Evolutionary conservation across 805 yeast genomes (phyloP).

Genomic region (Clavispora vitiphila): DNA sequence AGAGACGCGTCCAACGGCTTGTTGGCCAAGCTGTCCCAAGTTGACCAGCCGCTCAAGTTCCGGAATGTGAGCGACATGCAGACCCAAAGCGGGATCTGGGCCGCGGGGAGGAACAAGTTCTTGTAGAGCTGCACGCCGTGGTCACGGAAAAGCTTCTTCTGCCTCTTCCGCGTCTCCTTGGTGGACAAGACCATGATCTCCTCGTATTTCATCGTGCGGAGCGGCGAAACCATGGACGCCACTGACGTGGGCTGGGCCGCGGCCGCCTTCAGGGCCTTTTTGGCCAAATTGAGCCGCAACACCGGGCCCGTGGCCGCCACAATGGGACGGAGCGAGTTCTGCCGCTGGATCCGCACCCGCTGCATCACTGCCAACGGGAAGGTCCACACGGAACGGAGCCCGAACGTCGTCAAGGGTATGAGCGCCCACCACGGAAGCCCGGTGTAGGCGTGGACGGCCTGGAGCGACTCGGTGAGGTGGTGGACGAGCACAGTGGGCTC

Average conservation of each 20-base stretch:
- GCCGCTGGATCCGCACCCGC: conserved; percentile 63
- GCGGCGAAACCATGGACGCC: conserved; percentile 26
- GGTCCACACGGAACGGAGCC: conserved; percentile 61
- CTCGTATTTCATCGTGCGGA: conserved; percentile 58
- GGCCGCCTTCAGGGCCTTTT: conserved; percentile 33
- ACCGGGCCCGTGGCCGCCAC: conserved; percentile 74
- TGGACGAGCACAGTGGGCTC: conserved; percentile 30
- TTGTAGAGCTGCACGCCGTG: conserved; percentile 78
- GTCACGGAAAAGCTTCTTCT: conserved; percentile 61
- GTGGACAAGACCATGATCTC: conserved; percentile 70
- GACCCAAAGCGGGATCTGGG: conserved; percentile 87
- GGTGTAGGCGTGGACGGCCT: conserved; percentile 45
- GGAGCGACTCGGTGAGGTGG: conserved; percentile 36
- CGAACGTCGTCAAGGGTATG: conserved; percentile 68
- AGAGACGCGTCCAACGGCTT: conserved; percentile 48
- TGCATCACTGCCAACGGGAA: conserved; percentile 75
- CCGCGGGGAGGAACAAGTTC: conserved; percentile 64
- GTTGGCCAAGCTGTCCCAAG: conserved; percentile 38
- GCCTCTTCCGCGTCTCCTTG: conserved; percentile 74
- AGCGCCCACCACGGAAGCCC: conserved; percentile 81
- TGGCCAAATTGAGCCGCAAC: conserved; percentile 51
- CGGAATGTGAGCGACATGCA: conserved; percentile 72
- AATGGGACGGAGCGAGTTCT: conserved; percentile 66
- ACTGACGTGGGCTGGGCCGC: conserved; percentile 16
- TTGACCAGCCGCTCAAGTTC: conserved; percentile 64